Percentiles rank a stretch among this genome's conserved stretches.
Conservation (phyloP, 1,139 yeast genomes). For the Blastobotrys elegans region DNA sequence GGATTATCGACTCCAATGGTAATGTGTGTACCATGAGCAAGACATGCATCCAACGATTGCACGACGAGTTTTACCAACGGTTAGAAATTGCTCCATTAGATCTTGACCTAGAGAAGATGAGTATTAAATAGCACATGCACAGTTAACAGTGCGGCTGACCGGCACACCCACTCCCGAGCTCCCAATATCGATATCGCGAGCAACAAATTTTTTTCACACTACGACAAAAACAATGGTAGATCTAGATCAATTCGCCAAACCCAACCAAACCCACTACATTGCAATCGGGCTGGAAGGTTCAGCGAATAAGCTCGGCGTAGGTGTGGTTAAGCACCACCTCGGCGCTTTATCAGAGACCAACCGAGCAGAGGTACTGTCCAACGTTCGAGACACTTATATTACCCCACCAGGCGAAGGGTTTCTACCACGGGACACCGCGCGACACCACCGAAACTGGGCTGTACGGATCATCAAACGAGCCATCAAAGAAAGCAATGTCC, state of each 20-base stretch:
- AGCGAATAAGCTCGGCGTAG: constrained; percentile 93
- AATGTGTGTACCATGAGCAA: background rate
- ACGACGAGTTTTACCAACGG: background rate
- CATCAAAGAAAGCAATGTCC: constrained; percentile 55
- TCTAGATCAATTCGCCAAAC: constrained; percentile 22
- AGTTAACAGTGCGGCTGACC: no score
- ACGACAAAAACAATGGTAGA: constrained; percentile 16
- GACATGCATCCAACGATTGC: background rate
- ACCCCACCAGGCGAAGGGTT: constrained; percentile 99
- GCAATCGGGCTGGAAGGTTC: constrained; percentile 96
- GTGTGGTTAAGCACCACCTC: constrained; percentile 67
- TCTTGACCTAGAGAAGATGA: background rate
- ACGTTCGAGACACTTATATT: constrained; percentile 87
- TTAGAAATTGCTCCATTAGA: background rate
- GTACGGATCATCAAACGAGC: constrained; percentile 70
- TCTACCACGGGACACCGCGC: constrained; percentile 90
- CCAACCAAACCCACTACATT: constrained; percentile 33
- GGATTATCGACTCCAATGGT: background rate
- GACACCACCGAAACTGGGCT: constrained; percentile 97
- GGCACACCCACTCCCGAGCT: no score
- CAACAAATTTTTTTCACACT: no score
- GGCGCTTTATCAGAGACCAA: constrained; percentile 43
- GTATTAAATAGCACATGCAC: no score
- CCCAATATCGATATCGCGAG: no score
- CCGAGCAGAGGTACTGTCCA: constrained; percentile 72